Conservation (phyloP, 2,329 filamentous ascomycete genomes). For the Coniochaeta prunicola region DNA sequence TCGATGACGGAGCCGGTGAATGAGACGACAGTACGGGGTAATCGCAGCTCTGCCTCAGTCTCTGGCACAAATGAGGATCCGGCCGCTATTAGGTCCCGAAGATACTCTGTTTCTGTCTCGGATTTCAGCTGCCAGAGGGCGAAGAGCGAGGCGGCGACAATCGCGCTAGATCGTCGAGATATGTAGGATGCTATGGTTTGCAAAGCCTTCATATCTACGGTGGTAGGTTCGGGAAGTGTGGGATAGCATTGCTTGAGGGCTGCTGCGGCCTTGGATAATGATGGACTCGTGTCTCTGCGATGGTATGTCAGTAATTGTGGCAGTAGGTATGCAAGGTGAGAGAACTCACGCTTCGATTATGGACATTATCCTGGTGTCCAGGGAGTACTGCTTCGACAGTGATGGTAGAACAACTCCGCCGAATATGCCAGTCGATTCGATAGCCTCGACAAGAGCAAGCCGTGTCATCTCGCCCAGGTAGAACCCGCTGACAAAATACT, state of each 20-base stretch:
- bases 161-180: conserved; percentile 49
- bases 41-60: conserved; percentile 34
- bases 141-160: conserved; percentile 52
- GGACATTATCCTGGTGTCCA: conserved; percentile 55
- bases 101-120: conserved; percentile 42
- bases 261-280: conserved; percentile 34
- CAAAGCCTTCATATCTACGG: conserved; percentile 43
- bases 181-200: conserved; percentile 46
- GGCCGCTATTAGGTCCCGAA: conserved; percentile 5
- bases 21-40: conserved; percentile 51
- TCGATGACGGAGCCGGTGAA: conserved; percentile 77
- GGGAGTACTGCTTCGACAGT: conserved; percentile 43
- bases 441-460: conserved; percentile 49
- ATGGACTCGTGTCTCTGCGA: conserved; percentile 34
- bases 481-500: conserved; percentile 56
- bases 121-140: conserved; percentile 49
- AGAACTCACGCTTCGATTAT: conserved; percentile 47
- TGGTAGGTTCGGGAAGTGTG: conserved; percentile 29
- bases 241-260: conserved; percentile 45
- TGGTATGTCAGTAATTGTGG: conserved; percentile 1
- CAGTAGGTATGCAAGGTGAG: neutral
- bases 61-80: conserved; percentile 29
- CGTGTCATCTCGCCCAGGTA: conserved; percentile 61
- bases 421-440: conserved; percentile 45
- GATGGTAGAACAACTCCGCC: conserved; percentile 49